Conservation (phyloP, 768 basidiomycete genomes). For the Agrocybe pediades region DNA sequence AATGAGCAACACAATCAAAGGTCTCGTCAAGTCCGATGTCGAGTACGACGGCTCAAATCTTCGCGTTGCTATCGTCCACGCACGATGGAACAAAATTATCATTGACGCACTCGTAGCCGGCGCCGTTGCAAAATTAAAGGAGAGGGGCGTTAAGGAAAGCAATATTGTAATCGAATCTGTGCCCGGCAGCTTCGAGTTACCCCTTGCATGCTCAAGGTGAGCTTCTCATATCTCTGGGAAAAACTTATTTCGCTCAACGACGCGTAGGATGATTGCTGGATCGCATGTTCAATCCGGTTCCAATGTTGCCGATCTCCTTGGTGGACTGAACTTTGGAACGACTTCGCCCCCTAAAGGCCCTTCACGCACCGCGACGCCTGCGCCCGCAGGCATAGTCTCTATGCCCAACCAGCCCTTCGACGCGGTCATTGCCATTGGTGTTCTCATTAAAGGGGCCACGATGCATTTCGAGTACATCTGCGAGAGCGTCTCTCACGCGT, state of each 20-base stretch:
- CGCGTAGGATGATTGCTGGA: slow-evolving; percentile 81
- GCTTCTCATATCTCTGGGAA: slow-evolving; percentile 4
- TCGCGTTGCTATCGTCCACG: slow-evolving; percentile 91
- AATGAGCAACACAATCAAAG: slow-evolving; percentile 75
- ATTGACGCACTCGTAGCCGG: slow-evolving; percentile 86
- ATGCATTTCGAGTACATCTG: slow-evolving; percentile 99
- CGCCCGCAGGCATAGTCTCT: slow-evolving; percentile 35
- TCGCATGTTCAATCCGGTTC: slow-evolving; percentile 81
- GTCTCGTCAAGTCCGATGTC: slow-evolving; percentile 58
- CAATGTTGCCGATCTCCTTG: slow-evolving; percentile 79
- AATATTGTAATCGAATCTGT: slow-evolving; percentile 93
- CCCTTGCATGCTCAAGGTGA: slow-evolving; percentile 83
- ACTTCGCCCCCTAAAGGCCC: slow-evolving; percentile 32
- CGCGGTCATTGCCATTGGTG: slow-evolving; percentile 96
- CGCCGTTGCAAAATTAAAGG: slow-evolving; percentile 76
- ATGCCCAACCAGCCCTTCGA: slow-evolving; percentile 76
- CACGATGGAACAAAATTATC: slow-evolving; percentile 91
- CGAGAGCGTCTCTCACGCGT: slow-evolving; percentile 88
- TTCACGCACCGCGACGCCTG: slow-evolving; percentile 57
- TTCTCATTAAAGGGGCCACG: slow-evolving; percentile 95
- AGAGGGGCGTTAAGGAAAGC: slow-evolving; percentile 81
- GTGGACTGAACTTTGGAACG: slow-evolving; percentile 52
- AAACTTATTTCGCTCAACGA: slow-evolving; percentile 9
- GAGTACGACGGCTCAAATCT: slow-evolving; percentile 79
- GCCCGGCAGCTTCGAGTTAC: slow-evolving; percentile 95